Evolutionary conservation across 208 protist genomes (phyloP).

Genomic region (Trypanosoma scelopori): DNA sequence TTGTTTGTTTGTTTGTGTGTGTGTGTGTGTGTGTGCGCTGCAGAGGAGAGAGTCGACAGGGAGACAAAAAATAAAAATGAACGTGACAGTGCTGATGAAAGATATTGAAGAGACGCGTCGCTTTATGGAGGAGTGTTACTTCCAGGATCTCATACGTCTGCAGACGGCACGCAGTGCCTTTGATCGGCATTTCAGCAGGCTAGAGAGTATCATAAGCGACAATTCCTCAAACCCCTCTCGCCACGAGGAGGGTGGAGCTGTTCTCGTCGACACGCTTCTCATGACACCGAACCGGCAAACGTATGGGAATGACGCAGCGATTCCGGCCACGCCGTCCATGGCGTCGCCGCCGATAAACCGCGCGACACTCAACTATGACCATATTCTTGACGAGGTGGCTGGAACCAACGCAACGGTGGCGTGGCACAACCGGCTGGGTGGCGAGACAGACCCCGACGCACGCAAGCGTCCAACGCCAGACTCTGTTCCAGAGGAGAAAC

Average conservation of each 20-base stretch:
- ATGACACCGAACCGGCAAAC: constrained; percentile 51
- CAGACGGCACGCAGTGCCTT: constrained; percentile 13
- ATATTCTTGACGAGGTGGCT: constrained; percentile 46
- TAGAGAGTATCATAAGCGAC: constrained; percentile 16
- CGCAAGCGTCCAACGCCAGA: constrained; percentile 57
- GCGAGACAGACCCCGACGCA: constrained; percentile 39
- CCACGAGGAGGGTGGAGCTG: constrained; percentile 46
- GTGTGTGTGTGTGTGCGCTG: neutral
- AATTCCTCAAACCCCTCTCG: constrained; percentile 12
- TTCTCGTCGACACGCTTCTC: constrained; percentile 25
- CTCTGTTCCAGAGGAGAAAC: constrained; percentile 29
- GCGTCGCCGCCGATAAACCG: constrained; percentile 35
- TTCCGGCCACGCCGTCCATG: constrained; percentile 49
- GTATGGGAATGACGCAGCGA: constrained; percentile 33
- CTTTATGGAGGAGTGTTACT: constrained; percentile 23
- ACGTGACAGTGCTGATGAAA: constrained; percentile 38
- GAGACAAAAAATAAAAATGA: constrained; percentile 15
- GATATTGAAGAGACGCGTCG: constrained; percentile 77
- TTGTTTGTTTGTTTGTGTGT: neutral
- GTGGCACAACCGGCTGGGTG: constrained; percentile 20
- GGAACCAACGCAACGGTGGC: neutral
- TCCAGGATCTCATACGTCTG: constrained; percentile 11
- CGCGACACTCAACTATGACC: constrained; percentile 54
- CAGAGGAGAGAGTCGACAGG: neutral
- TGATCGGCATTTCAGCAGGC: constrained; percentile 16